Conservation (phyloP, 805 yeast species). For the Teunomyces lycoperdinae region DNA sequence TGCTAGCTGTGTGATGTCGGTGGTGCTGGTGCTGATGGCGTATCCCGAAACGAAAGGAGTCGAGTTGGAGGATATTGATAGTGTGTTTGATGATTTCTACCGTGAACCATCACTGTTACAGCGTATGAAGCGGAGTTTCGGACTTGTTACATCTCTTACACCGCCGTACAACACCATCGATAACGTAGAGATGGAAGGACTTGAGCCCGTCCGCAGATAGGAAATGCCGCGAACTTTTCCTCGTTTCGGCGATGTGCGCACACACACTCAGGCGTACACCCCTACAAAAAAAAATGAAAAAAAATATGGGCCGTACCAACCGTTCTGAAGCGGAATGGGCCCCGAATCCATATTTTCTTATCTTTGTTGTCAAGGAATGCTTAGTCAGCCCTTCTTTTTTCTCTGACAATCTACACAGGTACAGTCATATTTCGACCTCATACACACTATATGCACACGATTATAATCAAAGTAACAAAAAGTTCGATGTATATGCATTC, state of each 20-base stretch:
- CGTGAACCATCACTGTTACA: slow-evolving; percentile 15
- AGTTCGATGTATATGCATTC: too few species aligned
- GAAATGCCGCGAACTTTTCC: not conserved
- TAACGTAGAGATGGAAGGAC: not conserved
- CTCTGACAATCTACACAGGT: too few species aligned
- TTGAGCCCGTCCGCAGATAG: not conserved
- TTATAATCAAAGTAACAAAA: too few species aligned
- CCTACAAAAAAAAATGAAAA: not conserved
- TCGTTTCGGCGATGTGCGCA: not conserved
- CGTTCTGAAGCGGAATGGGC: too few species aligned
- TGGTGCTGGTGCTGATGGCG: slow-evolving; percentile 30
- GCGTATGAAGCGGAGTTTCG: not conserved
- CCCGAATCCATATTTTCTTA: too few species aligned
- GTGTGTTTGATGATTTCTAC: slow-evolving; percentile 34
- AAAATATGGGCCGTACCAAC: too few species aligned
- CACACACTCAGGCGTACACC: not conserved
- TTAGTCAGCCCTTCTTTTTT: too few species aligned
- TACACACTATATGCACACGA: too few species aligned
- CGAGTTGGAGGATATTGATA: slow-evolving; percentile 42
- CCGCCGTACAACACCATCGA: not conserved
- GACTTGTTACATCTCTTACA: not conserved
- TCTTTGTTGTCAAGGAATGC: too few species aligned
- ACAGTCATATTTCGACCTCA: too few species aligned
- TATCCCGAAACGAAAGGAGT: slow-evolving; percentile 47
- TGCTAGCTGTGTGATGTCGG: slow-evolving; percentile 32